Percentiles rank a stretch among this genome's conserved stretches.
Conservation (phyloP, 1,139 yeast species). For the Suhomyces taliae region DNA sequence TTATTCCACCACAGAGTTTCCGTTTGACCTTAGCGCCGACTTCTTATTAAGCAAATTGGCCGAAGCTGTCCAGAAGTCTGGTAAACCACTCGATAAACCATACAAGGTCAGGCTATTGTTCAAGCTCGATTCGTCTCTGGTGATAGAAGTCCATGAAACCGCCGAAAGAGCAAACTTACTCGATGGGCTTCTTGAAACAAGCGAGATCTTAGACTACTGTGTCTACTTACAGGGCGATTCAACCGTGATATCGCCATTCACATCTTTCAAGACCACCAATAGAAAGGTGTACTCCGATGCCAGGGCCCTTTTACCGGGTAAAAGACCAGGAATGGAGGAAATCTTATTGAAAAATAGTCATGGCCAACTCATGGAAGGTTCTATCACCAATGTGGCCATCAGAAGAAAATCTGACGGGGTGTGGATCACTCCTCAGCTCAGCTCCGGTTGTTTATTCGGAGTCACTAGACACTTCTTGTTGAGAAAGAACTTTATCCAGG, state of each 20-base stretch:
- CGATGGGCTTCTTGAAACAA: conserved; percentile 31
- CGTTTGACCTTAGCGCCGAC: conserved; percentile 40
- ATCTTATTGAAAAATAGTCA: conserved; percentile 67
- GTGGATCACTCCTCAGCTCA: conserved; percentile 81
- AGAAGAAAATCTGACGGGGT: conserved; percentile 39
- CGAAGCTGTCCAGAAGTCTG: conserved; percentile 34
- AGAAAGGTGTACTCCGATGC: conserved; percentile 66
- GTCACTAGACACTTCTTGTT: conserved; percentile 71
- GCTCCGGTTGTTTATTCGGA: conserved; percentile 85
- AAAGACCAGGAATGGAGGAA: conserved; percentile 51
- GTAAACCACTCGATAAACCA: conserved; percentile 33
- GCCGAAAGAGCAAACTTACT: conserved; percentile 38
- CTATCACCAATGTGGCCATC: conserved; percentile 80
- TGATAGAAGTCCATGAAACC: conserved; percentile 50
- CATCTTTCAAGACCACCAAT: conserved; percentile 84
- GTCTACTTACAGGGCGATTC: conserved; percentile 61
- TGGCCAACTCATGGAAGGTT: conserved; percentile 73
- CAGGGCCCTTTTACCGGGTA: conserved; percentile 49
- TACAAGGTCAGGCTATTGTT: conserved; percentile 63
- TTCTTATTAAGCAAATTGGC: conserved; percentile 47
- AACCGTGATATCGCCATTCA: conserved; percentile 66
- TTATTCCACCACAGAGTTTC: conserved; percentile 11
- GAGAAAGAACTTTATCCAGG: conserved; percentile 54
- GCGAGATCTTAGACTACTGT: conserved; percentile 38
- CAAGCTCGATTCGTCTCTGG: conserved; percentile 47